Conservation (phyloP, 2,329 filamentous ascomycete genomes). For the Monilinia vaccinii-corymbosi region DNA sequence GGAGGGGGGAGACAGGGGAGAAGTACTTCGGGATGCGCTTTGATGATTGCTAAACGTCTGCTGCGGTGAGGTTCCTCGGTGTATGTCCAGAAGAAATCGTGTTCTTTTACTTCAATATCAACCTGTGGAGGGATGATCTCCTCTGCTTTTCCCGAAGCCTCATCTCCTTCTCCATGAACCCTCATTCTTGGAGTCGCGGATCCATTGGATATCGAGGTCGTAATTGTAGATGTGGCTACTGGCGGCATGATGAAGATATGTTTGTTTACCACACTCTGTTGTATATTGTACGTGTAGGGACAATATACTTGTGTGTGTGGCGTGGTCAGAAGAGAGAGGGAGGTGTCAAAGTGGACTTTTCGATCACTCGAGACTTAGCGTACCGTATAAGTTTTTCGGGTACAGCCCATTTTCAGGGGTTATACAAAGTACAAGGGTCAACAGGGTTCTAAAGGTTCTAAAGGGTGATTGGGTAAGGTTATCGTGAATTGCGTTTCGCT, state of each 20-base stretch:
- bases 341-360: not conserved
- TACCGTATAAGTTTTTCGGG: not conserved
- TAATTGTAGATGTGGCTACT: constrained; percentile 5
- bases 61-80: constrained; percentile 96
- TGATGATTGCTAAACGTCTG: constrained; percentile 87
- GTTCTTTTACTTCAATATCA: constrained; percentile 25
- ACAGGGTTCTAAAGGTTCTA: not conserved
- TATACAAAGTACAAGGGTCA: not conserved
- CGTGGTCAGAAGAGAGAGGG: not conserved
- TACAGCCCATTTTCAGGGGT: not conserved
- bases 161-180: not conserved
- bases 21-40: constrained; percentile 85
- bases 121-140: constrained; percentile 11
- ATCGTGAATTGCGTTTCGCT: not conserved
- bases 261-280: not conserved
- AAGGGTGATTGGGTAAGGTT: not conserved
- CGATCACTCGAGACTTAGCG: not conserved
- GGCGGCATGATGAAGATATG: constrained; percentile 4
- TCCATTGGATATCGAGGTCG: constrained; percentile 3
- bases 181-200: not conserved
- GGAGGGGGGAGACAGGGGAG: no score
- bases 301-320: not conserved
- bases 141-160: not conserved
- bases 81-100: constrained; percentile 91
- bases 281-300: not conserved